phyloP scores from a whole-genome alignment of 2,329 filamentous ascomycete species.

The Aureobasidium vineae region DNA sequence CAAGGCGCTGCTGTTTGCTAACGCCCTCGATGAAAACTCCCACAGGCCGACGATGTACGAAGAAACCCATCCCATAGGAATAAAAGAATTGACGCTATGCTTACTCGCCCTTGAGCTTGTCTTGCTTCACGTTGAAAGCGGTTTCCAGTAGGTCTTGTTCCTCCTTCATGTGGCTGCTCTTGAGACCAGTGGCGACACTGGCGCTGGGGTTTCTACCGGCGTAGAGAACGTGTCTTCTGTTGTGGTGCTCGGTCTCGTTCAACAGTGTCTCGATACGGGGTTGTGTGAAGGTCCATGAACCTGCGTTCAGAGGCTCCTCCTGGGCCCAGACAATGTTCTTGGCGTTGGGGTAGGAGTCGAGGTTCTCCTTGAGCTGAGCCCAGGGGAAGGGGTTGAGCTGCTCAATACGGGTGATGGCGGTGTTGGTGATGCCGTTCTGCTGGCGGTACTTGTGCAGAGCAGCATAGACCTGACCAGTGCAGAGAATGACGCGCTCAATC shows the following conservation, averaged over 20 bases:
- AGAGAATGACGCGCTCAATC: constrained; percentile 92
- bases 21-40: constrained; percentile 15
- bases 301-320: constrained; percentile 96
- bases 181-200: constrained; percentile 89
- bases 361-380: constrained; percentile 93
- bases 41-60: constrained; percentile 21
- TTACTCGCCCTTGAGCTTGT: constrained; percentile 65
- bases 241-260: constrained; percentile 88
- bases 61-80: not conserved
- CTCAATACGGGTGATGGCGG: constrained; percentile 92
- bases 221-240: constrained; percentile 95
- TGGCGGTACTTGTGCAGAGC: constrained; percentile 88
- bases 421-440: constrained; percentile 80
- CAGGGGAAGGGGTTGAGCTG: constrained; percentile 99
- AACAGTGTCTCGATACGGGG: constrained; percentile 94
- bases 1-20: constrained; percentile 22
- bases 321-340: constrained; percentile 97
- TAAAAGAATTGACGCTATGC: not conserved
- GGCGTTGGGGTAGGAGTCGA: constrained; percentile 95
- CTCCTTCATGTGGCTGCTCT: constrained; percentile 85
- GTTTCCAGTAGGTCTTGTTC: constrained; percentile 76
- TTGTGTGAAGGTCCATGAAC: constrained; percentile 96
- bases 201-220: constrained; percentile 92
- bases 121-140: constrained; percentile 63
- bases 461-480: constrained; percentile 90